phyloP scores from a whole-genome alignment of 331 rosid genomes.

The Cydonia oblonga region DNA sequence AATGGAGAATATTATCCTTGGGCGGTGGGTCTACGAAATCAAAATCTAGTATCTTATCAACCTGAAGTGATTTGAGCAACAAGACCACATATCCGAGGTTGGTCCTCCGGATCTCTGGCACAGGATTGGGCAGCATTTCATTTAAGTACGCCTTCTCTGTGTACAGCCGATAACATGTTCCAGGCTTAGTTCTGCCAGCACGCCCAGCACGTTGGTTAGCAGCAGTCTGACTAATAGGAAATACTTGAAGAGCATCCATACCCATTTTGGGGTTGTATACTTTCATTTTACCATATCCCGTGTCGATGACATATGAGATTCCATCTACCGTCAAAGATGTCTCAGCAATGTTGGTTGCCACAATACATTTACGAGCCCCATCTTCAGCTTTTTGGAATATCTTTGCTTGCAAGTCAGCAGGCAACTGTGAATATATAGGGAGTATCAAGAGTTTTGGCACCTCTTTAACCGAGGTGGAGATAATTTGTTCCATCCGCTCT shows the following conservation, averaged over 20 bases:
- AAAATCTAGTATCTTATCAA: slow-evolving; percentile 82
- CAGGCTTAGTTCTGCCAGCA: slow-evolving; percentile 98
- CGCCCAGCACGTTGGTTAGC: slow-evolving; percentile 96
- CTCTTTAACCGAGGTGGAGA: slow-evolving; percentile 52
- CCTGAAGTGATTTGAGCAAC: slow-evolving; percentile 91
- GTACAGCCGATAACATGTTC: slow-evolving; percentile 79
- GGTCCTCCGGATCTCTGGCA: slow-evolving; percentile 96
- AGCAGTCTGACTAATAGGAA: slow-evolving; percentile 95
- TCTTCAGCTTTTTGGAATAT: slow-evolving; percentile 92
- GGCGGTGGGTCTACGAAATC: slow-evolving; percentile 99
- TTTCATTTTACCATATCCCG: slow-evolving; percentile 97
- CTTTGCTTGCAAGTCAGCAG: slow-evolving; percentile 95
- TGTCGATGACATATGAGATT: slow-evolving; percentile 74
- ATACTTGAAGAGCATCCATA: slow-evolving; percentile 97
- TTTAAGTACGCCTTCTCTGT: slow-evolving; percentile 80
- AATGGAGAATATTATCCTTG: slow-evolving; percentile 88
- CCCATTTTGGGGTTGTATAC: slow-evolving; percentile 97
- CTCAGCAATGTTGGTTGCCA: slow-evolving; percentile 96
- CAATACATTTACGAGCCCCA: slow-evolving; percentile 90
- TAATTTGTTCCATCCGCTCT: slow-evolving; percentile 80
- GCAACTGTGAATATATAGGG: slow-evolving; percentile 95
- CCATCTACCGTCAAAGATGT: slow-evolving; percentile 96
- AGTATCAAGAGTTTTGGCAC: slow-evolving; percentile 87
- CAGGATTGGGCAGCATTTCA: slow-evolving; percentile 78
- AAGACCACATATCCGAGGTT: slow-evolving; percentile 87